These are phyloP conservation scores for Pythium coloratum DNA, from an alignment of 352 stramenopile species.

Conservation along the genomic window DNA sequence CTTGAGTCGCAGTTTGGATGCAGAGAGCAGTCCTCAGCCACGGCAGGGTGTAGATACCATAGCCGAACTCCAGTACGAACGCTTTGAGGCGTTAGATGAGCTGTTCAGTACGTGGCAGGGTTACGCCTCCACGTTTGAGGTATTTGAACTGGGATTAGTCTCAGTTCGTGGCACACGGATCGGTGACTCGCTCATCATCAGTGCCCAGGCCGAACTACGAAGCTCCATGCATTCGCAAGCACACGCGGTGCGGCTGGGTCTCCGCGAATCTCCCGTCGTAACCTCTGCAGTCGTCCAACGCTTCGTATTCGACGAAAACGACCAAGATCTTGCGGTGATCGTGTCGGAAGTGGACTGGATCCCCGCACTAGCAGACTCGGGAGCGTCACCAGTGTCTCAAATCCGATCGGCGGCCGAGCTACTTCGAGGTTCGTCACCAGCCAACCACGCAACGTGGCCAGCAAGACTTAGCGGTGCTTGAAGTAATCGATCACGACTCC, in stretches of 20 bases:
- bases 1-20: neutral
- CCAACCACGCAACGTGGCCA: neutral
- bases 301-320: constrained; percentile 39
- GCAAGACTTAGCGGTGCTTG: no score
- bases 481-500: no score
- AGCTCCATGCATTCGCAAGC: constrained; percentile 5
- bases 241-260: constrained; percentile 26
- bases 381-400: constrained; percentile 1
- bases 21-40: no score
- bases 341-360: constrained; percentile 55
- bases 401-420: neutral
- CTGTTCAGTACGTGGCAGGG: constrained; percentile 43
- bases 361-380: constrained; percentile 15
- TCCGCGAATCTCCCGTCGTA: constrained; percentile 1
- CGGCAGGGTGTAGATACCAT: constrained; percentile 2
- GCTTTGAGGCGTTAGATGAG: constrained; percentile 45
- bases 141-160: constrained; percentile 37
- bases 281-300: constrained; percentile 43
- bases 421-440: neutral
- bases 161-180: constrained; percentile 36
- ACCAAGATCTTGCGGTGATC: constrained; percentile 36
- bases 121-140: constrained; percentile 44
- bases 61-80: constrained; percentile 31
- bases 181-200: constrained; percentile 33
- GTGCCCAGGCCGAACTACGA: neutral